These are phyloP conservation scores for Spongiforma sp. DNA, from an alignment of 1,284 basidiomycete species.

Conservation along the genomic window DNA sequence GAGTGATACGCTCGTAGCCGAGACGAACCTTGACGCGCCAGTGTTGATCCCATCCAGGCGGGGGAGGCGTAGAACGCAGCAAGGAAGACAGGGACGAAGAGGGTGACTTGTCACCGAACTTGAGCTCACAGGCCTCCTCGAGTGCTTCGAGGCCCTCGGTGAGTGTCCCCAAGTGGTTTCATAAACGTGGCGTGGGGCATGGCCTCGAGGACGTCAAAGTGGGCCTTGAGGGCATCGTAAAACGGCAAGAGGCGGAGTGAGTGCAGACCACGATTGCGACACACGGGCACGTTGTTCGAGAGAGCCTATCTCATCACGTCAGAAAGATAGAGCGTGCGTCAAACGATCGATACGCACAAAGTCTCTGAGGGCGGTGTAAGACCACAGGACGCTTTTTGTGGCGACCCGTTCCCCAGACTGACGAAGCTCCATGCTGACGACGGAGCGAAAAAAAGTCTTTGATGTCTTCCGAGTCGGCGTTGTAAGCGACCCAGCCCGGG, in stretches of 20 bases:
- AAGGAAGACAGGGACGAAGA: too few species aligned
- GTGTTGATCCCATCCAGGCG: slow-evolving; percentile 53
- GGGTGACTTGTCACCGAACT: slow-evolving; percentile 45
- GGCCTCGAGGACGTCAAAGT: slow-evolving; percentile 62
- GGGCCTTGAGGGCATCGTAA: slow-evolving; percentile 59
- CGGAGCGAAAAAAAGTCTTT: slow-evolving; percentile 72
- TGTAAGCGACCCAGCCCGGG: slow-evolving; percentile 68
- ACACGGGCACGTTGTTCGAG: slow-evolving; percentile 68
- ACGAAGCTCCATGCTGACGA: slow-evolving; percentile 72
- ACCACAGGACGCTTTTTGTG: slow-evolving; percentile 77
- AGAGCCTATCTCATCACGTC: slow-evolving; percentile 49
- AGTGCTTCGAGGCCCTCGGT: slow-evolving; percentile 60
- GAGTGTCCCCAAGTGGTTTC: slow-evolving; percentile 65
- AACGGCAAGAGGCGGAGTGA: slow-evolving; percentile 65
- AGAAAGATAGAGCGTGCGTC: background rate
- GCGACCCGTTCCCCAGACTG: slow-evolving; percentile 75
- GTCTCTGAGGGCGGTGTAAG: slow-evolving; percentile 72
- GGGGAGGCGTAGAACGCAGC: slow-evolving; percentile 35
- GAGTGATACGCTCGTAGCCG: slow-evolving; percentile 64
- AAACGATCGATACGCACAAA: slow-evolving; percentile 49
- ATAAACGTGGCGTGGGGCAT: slow-evolving; percentile 58
- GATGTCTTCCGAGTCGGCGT: slow-evolving; percentile 67
- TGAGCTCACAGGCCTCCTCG: slow-evolving; percentile 63
- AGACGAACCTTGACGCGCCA: slow-evolving; percentile 62
- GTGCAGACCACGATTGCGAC: slow-evolving; percentile 64